Percentiles rank a stretch among this genome's conserved stretches.
phyloP scores from a whole-genome alignment of 2,329 filamentous ascomycete genomes.

The Alternaria hordeiaustralica region DNA sequence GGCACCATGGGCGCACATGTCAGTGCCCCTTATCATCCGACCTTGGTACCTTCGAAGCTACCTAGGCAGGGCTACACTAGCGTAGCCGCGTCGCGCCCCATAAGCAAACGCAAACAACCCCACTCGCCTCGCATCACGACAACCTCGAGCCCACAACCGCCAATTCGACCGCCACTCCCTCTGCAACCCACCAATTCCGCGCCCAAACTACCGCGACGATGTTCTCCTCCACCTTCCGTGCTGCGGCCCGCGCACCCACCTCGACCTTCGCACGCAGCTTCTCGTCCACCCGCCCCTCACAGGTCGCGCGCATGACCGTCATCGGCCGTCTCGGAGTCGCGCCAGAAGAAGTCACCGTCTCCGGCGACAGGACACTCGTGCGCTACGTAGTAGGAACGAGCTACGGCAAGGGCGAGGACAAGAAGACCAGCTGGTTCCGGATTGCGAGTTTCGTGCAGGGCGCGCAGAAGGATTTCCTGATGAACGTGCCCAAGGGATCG shows the following conservation, averaged over 20 bases:
- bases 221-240: constrained; percentile 53
- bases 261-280: constrained; percentile 68
- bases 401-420: constrained; percentile 70
- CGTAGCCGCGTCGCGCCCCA: constrained; percentile 23
- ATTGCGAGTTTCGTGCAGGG: constrained; percentile 78
- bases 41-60: neutral
- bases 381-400: constrained; percentile 78
- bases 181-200: neutral
- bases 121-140: constrained; percentile 10
- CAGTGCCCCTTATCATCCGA: constrained; percentile 5
- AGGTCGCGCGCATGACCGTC: constrained; percentile 81
- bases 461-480: constrained; percentile 72
- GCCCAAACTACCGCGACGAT: constrained; percentile 22
- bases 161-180: constrained; percentile 1
- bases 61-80: neutral
- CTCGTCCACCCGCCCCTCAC: constrained; percentile 69
- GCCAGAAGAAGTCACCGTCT: constrained; percentile 77
- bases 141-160: constrained; percentile 6
- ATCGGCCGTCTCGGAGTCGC: constrained; percentile 82
- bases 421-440: constrained; percentile 84
- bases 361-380: constrained; percentile 77
- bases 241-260: constrained; percentile 59
- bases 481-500: constrained; percentile 80
- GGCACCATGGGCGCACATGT: constrained; percentile 6
- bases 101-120: constrained; percentile 14